Evolutionary conservation across 83 land plant species (phyloP), one percentile per base, ranked within the genome.

Genomic region (Thuja plicata): DNA sequence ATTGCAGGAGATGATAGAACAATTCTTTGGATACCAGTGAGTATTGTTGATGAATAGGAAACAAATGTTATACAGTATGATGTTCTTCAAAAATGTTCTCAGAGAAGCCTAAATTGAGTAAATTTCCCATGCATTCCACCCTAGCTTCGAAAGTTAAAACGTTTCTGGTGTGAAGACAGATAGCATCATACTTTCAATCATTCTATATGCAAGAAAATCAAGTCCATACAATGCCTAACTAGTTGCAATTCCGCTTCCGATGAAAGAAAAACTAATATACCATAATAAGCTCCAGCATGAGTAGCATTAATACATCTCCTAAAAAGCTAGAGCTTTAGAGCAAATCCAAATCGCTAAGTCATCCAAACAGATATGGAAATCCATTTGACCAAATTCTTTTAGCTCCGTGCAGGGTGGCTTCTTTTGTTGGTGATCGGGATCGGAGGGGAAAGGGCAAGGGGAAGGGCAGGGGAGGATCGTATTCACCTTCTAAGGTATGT

Each of bases 341-440:
- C 38, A 76, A 24, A 76, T 32, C 79, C 16, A 35, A 76, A 76
- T 34, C 2, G 35, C 78, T 34, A 74, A 24, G 17, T 74, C 9
- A 7, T 66, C 71, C n/a, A 66, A 24, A 66, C n/a, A 62, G 78
- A 74, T 74, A 74, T 34, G 17, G 78, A 74, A 74, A 30, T 34
- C 38, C 78, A 34, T 13, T 30, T 73, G 35, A 74, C 78, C 78
- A 74, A 11, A 74, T 74, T 74, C n/a, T 2, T 30, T 34, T 32
- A 74, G 35, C 78, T 74, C 38, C n/a, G n/a, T n/a, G n/a, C n/a
- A n/a, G n/a, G n/a, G n/a, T 41, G 43, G 89, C 89, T 73, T 91
- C 92, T 9, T 91, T 92, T 34, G 91, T 92, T 37, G 76, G 92
- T 12, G 95, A 92, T 27, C 91, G 91, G 66, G 95, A 94, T 54